Evolutionary conservation across 208 protist genomes (phyloP), one percentile per base, ranked within the genome.

Genomic region (Trypanosomatidae sp.): DNA sequence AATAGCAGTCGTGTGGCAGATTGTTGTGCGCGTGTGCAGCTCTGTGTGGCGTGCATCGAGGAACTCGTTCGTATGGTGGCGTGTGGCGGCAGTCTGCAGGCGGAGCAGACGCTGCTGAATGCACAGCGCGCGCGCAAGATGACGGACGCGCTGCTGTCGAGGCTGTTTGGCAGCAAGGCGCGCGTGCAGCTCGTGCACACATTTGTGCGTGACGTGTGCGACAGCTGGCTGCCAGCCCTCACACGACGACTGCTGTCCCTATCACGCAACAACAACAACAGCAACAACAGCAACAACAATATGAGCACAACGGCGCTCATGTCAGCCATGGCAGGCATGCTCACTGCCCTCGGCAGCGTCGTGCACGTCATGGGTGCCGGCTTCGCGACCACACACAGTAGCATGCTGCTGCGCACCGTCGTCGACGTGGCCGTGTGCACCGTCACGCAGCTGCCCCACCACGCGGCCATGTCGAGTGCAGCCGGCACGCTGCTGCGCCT

Each of bases 81-180:
- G 33, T 83, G 80, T 44, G 84, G 84, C 49, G 79, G 84, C 43
- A 92, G 84, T 55, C 59, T 69, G 26, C 72, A 87, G 62, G 76
- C 84, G 33, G 84, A 92, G 69, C 77, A 74, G 63, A 89, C 84
- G 33, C 56, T 92, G 30, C 56, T 87, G 20, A 88, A 92, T 43
- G 61, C 71, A 6, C 65, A 79, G 42, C 84, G 84, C 44, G 66
- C 67, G 35, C 53, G 63, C 41, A 60, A 69, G 20, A 72, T 92
- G 24, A 86, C 76, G 19, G 78, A 82, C 50, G 71, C 73, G 20
- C 53, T 44, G 33, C 56, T 92, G 45, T 57, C 65, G 23, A 92
- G 85, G 59, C 50, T 89, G 6, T 88, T 89, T 45, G 84, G 84
- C 44, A 89, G 77, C 54, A 84, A 80, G 39, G 30, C 64, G 13